Conservation (phyloP, 208 protist species). For the Crithidia acanthocephali region DNA sequence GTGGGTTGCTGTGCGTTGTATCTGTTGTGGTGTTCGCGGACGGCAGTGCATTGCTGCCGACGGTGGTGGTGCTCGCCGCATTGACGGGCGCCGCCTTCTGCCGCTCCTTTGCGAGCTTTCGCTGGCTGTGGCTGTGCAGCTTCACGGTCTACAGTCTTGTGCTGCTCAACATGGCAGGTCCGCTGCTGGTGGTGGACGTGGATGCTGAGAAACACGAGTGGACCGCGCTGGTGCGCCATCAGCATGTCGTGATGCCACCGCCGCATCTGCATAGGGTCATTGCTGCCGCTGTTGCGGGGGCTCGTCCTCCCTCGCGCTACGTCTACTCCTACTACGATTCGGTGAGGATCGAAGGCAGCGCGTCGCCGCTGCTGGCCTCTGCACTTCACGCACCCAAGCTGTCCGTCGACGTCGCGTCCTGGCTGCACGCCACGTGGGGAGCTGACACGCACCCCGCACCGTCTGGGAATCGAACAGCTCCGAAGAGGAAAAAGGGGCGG, state of each 20-base stretch:
- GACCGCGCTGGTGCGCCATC: slow-evolving; percentile 21
- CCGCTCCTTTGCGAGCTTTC: slow-evolving; percentile 39
- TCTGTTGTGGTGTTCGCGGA: slow-evolving; percentile 13
- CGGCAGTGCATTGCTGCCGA: slow-evolving; percentile 28
- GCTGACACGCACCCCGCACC: background rate
- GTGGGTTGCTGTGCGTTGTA: background rate
- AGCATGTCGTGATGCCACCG: slow-evolving; percentile 22
- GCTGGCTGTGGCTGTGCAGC: slow-evolving; percentile 29
- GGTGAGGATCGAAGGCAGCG: slow-evolving; percentile 18
- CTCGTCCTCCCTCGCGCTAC: background rate
- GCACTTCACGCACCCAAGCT: background rate
- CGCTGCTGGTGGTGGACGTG: slow-evolving; percentile 24
- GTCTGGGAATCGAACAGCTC: background rate
- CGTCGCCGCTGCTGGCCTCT: slow-evolving; percentile 4
- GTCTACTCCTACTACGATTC: slow-evolving; percentile 27
- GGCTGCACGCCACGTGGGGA: slow-evolving; percentile 4
- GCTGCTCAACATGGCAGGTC: slow-evolving; percentile 18
- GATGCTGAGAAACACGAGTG: slow-evolving; percentile 2
- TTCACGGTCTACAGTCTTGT: slow-evolving; percentile 23
- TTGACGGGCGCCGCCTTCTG: slow-evolving; percentile 23
- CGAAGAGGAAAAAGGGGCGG: background rate
- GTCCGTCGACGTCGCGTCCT: background rate
- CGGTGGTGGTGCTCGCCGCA: slow-evolving; percentile 17
- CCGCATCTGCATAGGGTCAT: no score
- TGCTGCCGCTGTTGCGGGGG: no score